A percentile compares a stretch with the other conserved stretches of the same genome.
Evolutionary conservation across 495 filamentous ascomycete species (phyloP).

Genomic region (Lineolata rhizophorae): DNA sequence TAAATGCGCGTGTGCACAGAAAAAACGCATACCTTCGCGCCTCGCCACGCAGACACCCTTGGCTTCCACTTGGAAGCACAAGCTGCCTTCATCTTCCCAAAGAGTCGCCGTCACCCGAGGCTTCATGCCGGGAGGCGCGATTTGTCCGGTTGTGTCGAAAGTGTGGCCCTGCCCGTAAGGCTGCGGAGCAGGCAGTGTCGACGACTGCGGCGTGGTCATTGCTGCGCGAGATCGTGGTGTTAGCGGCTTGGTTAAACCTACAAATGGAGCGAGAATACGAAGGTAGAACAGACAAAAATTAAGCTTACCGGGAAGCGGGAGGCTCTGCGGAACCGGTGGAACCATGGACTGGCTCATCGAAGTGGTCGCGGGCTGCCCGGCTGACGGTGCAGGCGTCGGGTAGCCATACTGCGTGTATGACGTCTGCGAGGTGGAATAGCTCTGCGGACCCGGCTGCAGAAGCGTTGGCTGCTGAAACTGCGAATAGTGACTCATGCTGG

Average conservation of each 20-base stretch:
- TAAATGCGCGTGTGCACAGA: slow-evolving; percentile 4
- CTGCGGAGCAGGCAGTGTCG: background rate
- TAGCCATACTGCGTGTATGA: slow-evolving; percentile 57
- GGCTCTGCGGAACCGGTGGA: slow-evolving; percentile 12
- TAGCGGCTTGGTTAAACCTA: too few relatives aligned
- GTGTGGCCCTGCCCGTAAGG: slow-evolving; percentile 20
- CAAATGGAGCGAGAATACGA: too few relatives aligned
- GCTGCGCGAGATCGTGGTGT: slow-evolving; percentile 5
- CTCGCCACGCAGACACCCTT: slow-evolving; percentile 90
- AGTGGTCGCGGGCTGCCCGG: slow-evolving; percentile 43
- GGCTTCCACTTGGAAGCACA: slow-evolving; percentile 96
- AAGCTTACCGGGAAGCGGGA: slow-evolving; percentile 14
- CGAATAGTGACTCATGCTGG: slow-evolving; percentile 44
- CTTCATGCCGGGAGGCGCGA: slow-evolving; percentile 90
- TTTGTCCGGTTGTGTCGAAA: slow-evolving; percentile 78
- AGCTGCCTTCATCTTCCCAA: slow-evolving; percentile 95
- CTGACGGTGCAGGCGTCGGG: slow-evolving; percentile 51
- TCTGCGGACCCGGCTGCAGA: slow-evolving; percentile 52
- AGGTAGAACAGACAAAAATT: too few relatives aligned
- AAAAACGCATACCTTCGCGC: slow-evolving; percentile 50
- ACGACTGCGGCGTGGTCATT: slow-evolving; percentile 7
- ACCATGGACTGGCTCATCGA: slow-evolving; percentile 32
- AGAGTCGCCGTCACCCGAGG: slow-evolving; percentile 92
- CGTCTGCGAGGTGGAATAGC: slow-evolving; percentile 40
- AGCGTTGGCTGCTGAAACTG: slow-evolving; percentile 60